Base-by-base conservation (phyloP, 2,329 filamentous ascomycete species). In the Didymella lethalis region DNA sequence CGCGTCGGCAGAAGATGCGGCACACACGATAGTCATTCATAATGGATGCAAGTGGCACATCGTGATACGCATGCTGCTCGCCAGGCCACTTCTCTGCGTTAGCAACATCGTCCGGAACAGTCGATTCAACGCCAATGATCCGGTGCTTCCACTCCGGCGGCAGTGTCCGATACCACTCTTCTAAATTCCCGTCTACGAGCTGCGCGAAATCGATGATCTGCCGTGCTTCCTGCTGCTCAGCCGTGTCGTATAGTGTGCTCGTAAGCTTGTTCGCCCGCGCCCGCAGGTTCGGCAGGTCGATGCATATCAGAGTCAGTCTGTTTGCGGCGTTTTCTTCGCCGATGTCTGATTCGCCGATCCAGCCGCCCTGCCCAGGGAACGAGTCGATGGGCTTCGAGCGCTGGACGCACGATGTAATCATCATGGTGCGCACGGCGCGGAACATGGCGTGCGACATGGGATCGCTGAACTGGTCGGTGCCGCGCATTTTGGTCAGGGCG, bases 21-120 rank as follows among this genome's bases (percentile, higher is more conserved):
- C 73, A 76, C 8, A 79, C 71, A 8, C 78, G 71, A 60, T 79
- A 78, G 52, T 79, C 77, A 49, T 79, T 79, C 51, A 76, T 68
- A 57, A 79, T 75, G 47, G 73, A 77, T 1, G 77, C 76, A 10
- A 78, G 67, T 20, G 69, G 69, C 2, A 79, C 68, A 48, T 79
- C 77, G 16, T 75, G 69, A 58, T 79, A 79, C 1, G 73, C 69
- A 49, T 79, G 76, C 48, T 78, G 71, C 28, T 77, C 75, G 8
- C 78, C 78, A 2, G 69, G 66, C 77, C 77, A 79, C 18, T 72
- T 61, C 12, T 70, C 67, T 1, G 75, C 68, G 3, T 64, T 62
- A 2, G 67, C 58, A 2, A 76, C 52, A 20, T 78, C 71, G 3
- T 74, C 71, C 1, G 72, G 66, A 1, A 68, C 58, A 2, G 69